Conservation (phyloP, 2,329 filamentous ascomycete genomes). For the Ophiostoma fasciatum region DNA sequence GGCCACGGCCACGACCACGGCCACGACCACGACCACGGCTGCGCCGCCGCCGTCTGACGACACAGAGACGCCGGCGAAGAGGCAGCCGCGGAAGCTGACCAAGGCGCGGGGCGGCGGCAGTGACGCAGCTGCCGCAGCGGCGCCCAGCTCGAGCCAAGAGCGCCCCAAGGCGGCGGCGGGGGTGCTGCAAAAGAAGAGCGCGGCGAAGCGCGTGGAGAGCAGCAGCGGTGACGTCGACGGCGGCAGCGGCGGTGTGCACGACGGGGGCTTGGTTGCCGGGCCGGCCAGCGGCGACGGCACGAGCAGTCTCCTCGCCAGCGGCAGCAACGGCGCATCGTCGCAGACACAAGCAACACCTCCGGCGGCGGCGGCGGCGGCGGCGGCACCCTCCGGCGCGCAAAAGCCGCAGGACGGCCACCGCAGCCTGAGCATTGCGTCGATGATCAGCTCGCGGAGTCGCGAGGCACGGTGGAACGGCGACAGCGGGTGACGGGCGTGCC, state of each 20-base stretch:
- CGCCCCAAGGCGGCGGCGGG: slow-evolving; percentile 2
- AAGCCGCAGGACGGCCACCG: not conserved
- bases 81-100: slow-evolving; percentile 26
- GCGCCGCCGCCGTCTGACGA: too few species aligned
- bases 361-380: not conserved
- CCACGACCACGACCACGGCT: too few species aligned
- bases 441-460: slow-evolving; percentile 4
- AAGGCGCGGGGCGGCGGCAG: slow-evolving; percentile 26
- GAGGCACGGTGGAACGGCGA: not conserved
- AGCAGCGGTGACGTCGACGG: not conserved
- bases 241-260: not conserved
- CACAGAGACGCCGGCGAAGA: slow-evolving; percentile 17
- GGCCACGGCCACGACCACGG: too few species aligned
- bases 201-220: not conserved
- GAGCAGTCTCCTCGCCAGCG: too few species aligned
- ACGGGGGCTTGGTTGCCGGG: too few species aligned
- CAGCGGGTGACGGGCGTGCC: not conserved
- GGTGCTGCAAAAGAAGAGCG: slow-evolving; percentile 9
- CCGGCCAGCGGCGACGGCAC: not conserved
- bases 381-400: not conserved
- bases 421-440: slow-evolving; percentile 7
- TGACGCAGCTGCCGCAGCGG: slow-evolving; percentile 14
- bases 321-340: not conserved
- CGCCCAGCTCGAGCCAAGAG: too few species aligned
- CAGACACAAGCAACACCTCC: not conserved